A percentile compares a stretch with the other conserved stretches of the same genome.
Evolutionary conservation across 495 filamentous ascomycete genomes (phyloP).

Genomic region (Evansstolkia leycettana): DNA sequence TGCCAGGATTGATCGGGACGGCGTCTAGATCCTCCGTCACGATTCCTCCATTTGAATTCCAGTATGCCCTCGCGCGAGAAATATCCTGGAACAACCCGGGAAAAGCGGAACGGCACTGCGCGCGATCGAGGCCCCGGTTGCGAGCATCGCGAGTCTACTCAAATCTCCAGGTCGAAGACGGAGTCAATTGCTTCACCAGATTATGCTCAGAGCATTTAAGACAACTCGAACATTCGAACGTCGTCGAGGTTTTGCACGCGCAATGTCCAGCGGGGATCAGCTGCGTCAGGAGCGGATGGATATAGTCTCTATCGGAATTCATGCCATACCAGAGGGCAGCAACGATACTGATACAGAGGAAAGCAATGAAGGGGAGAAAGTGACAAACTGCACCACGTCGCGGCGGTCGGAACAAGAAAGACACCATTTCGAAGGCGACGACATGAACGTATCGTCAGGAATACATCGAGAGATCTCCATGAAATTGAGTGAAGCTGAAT

Average conservation of each 20-base stretch:
- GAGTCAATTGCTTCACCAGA: constrained; percentile 5
- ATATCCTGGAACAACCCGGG: constrained; percentile 36
- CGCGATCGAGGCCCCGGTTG: constrained; percentile 21
- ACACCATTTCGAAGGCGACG: too few species aligned
- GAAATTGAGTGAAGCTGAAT: background rate
- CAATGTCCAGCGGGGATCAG: constrained; percentile 30
- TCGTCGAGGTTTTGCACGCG: constrained; percentile 27
- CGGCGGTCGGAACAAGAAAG: too few species aligned
- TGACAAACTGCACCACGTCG: too few species aligned
- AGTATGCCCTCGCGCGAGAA: constrained; percentile 19
- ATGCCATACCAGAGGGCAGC: constrained; percentile 25
- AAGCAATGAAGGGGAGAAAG: too few species aligned
- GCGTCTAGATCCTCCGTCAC: constrained; percentile 19
- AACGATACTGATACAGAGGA: too few species aligned
- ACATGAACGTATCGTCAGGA: too few species aligned
- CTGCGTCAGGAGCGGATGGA: constrained; percentile 26
- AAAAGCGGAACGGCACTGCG: constrained; percentile 32
- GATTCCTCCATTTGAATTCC: constrained; percentile 15
- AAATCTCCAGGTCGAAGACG: constrained; percentile 20
- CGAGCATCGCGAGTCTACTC: constrained; percentile 20
- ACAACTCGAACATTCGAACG: constrained; percentile 28
- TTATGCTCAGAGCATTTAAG: constrained; percentile 17
- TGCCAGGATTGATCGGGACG: constrained; percentile 17
- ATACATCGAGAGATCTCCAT: too few species aligned
- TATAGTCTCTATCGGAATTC: constrained; percentile 26